Base-by-base conservation (phyloP, 73 alveolate genomes). In the Paramecium tetraurelia region DNA sequence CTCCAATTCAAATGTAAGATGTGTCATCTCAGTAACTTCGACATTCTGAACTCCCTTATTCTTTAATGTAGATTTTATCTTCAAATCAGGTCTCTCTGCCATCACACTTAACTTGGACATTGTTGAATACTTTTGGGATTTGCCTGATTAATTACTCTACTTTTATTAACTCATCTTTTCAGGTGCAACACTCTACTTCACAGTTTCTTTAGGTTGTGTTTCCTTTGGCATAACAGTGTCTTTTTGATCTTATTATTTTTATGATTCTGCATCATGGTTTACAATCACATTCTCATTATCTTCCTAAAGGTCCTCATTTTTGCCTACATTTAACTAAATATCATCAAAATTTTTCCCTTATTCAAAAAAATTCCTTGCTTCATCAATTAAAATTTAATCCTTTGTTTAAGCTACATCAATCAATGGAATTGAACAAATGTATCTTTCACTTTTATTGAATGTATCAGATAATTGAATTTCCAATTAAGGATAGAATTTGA, bases 241-340 rank as follows among this genome's bases (percentile, higher is more conserved):
- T n/a, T 72, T 72, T 72, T 68, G 16, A 68, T 68, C 84, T 22
- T 18, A 53, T 53, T 53, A 53, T 53, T 53, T 53, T 53, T 53
- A 53, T 53, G 69, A 53, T 53, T 31, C 22, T n/a, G 4, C 69
- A 53, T 53, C 69, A 53, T 53, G 18, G 18, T 53, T 53, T 53
- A 18, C 69, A 0, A 53, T 20, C 1, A 44, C 58, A 41, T 68
- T 92, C 2, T 44, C 92, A 31, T 33, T 59, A 36, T 87, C 89
- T 53, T 59, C 93, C 33, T 89, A 59, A 33, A 57, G 29, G 31
- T 89, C 95, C n/a, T 85, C 92, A 7, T 86, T 80, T 46, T 80
- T 92, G 7, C 93, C 95, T 29, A 53, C 93, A 58, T 94, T 92
- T 57, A 85, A 90, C 33, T 85, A 10, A 10, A 93, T 20, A 38